Conservation (phyloP, 768 basidiomycete genomes). For the Panaeolus cyanescens region DNA sequence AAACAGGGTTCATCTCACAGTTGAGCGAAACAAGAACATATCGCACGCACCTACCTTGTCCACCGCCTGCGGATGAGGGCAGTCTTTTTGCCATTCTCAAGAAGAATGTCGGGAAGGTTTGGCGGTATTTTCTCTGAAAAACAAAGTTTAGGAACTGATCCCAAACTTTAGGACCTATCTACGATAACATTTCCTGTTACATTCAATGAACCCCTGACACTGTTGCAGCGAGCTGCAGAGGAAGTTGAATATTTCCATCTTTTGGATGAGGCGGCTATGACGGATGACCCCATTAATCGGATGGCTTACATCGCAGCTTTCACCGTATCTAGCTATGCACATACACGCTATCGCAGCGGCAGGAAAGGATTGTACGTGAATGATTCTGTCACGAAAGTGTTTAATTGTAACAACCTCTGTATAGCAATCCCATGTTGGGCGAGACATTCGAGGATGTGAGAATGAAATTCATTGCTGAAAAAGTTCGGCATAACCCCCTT, state of each 20-base stretch:
- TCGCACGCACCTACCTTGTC: conserved; percentile 61
- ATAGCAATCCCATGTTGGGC: conserved; percentile 83
- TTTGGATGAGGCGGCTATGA: conserved; percentile 62
- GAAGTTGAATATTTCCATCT: conserved; percentile 79
- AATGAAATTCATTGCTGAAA: conserved; percentile 84
- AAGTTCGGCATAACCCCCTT: conserved; percentile 84
- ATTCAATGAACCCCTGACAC: conserved; percentile 86
- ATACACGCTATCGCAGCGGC: conserved; percentile 77
- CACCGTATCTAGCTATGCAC: conserved; percentile 82
- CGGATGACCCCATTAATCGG: conserved; percentile 62
- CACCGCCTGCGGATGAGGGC: conserved; percentile 71
- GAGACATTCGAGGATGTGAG: conserved; percentile 87
- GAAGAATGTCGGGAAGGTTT: conserved; percentile 87
- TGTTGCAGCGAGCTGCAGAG: conserved; percentile 82
- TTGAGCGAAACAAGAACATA: conserved; percentile 36
- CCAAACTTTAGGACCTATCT: conserved; percentile 64
- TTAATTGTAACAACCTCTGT: conserved; percentile 11
- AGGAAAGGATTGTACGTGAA: conserved; percentile 83
- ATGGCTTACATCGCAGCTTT: conserved; percentile 83
- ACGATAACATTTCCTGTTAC: conserved; percentile 85
- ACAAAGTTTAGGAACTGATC: background rate
- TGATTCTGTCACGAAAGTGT: conserved; percentile 5
- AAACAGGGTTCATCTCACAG: conserved; percentile 14
- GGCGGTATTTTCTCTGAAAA: conserved; percentile 5
- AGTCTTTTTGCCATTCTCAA: conserved; percentile 82